Conservation (phyloP, 768 basidiomycete genomes). For the Trametopsis cervina region DNA sequence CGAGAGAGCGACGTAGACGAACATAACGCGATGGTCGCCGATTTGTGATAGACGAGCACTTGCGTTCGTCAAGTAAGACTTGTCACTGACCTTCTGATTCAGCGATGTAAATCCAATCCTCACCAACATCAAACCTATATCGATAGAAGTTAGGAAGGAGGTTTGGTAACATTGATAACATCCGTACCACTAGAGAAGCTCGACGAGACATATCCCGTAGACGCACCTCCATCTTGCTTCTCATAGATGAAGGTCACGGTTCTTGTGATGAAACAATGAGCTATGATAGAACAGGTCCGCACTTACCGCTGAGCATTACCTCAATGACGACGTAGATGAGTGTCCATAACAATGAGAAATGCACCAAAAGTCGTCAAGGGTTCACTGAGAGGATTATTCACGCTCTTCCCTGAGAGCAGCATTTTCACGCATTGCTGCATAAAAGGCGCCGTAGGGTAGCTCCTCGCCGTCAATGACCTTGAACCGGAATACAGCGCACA, state of each 20-base stretch:
- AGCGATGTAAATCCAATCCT: slow-evolving; percentile 18
- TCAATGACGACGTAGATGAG: slow-evolving; percentile 39
- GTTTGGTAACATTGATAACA: too few species aligned
- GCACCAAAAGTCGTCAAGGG: slow-evolving; percentile 26
- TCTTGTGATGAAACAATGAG: too few species aligned
- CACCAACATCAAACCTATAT: slow-evolving; percentile 23
- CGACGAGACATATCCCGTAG: slow-evolving; percentile 36
- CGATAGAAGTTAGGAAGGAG: too few species aligned
- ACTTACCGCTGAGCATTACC: slow-evolving; percentile 33
- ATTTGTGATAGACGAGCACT: slow-evolving; percentile 18
- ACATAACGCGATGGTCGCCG: slow-evolving; percentile 21
- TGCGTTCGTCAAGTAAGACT: too few species aligned
- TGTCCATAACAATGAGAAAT: slow-evolving; percentile 31
- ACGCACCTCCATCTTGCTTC: slow-evolving; percentile 29
- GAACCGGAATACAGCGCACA: slow-evolving; percentile 23
- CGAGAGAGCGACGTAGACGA: slow-evolving; percentile 20
- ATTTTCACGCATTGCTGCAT: too few species aligned
- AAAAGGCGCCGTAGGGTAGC: neutral
- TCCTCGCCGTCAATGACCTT: slow-evolving; percentile 24
- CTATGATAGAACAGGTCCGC: too few species aligned
- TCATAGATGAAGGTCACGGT: slow-evolving; percentile 38
- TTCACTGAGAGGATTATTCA: too few species aligned
- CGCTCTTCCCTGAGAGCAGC: too few species aligned
- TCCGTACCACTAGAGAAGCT: slow-evolving; percentile 33
- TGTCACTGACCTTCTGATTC: slow-evolving; percentile 21